Evolutionary conservation across 1,139 yeast genomes (phyloP).

Genomic region (Geotrichum siamense): DNA sequence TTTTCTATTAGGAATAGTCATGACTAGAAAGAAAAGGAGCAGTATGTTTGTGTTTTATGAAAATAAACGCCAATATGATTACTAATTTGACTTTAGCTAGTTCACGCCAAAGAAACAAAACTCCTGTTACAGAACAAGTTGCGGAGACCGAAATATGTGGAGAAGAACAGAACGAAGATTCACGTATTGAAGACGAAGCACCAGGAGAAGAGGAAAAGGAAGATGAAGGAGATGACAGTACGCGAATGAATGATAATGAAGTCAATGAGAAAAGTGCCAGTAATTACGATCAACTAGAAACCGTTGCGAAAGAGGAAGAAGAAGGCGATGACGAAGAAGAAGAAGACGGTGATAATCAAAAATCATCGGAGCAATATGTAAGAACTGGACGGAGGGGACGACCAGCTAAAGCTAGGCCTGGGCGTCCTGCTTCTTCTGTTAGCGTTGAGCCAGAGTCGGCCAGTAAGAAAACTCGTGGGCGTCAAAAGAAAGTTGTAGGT

Average conservation of each 20-base stretch:
- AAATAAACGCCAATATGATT: no score
- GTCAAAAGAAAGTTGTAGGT: slow-evolving; percentile 23
- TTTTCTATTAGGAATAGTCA: no score
- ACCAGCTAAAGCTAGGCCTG: slow-evolving; percentile 32
- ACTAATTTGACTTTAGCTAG: no score
- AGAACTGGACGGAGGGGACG: slow-evolving; percentile 31
- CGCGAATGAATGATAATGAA: no score
- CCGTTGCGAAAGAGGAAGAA: slow-evolving; percentile 6
- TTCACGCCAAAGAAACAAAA: no score
- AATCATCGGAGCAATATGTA: slow-evolving; percentile 12
- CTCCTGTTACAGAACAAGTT: no score
- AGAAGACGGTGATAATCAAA: slow-evolving; percentile 16
- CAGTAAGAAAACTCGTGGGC: slow-evolving; percentile 25
- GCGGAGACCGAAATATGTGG: not conserved
- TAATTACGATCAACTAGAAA: not conserved
- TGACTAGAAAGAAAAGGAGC: no score
- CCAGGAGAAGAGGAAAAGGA: slow-evolving; percentile 19
- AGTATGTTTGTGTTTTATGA: no score
- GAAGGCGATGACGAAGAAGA: slow-evolving; percentile 1
- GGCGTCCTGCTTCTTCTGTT: slow-evolving; percentile 19
- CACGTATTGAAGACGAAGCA: slow-evolving; percentile 27
- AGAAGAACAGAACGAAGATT: slow-evolving; percentile 24
- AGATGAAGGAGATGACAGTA: slow-evolving; percentile 18
- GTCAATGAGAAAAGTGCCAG: not conserved
- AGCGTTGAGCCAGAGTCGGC: slow-evolving; percentile 22